Evolutionary conservation across 139 green algal genomes (phyloP), one percentile per base, ranked within the genome.

Genomic region (Micractinium conductrix): DNA sequence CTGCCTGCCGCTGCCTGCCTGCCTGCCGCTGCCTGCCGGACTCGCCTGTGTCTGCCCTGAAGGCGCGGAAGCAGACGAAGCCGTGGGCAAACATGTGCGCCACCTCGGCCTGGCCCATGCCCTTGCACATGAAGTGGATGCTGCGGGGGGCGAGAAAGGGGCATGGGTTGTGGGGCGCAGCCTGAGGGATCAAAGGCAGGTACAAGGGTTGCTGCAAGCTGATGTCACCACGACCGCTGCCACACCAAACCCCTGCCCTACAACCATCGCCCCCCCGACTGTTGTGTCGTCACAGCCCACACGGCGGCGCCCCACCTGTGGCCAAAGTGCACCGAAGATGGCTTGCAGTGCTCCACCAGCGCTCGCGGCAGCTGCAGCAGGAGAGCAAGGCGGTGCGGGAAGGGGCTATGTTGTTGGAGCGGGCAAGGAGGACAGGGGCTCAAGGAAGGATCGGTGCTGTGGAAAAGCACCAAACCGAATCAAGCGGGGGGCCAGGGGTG

Each of bases 61-160:
- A 93, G 43, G 86, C 82, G 0, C 92, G 71, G 44, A 95, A 89
- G 83, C 91, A 94, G 37, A 93, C 79, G 43, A 58, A 83, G 43
- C 78, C 78, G 21, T 74, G 45, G 21, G 69, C 73, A 65, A 95
- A 95, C 33, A 89, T 85, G 24, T 69, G 42, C 0, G 91, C 84
- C 53, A 95, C 89, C 84, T 95, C 72, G 0, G 69, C 48, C 62
- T 86, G 76, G 24, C 26, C 78, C 93, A 96, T 95, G 45, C 87
- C 90, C 37, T 93, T 90, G 74, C 81, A 90, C 62, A 96, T 92
- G 58, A 72, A 85, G 22, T 86, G 83, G 7, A 91, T 89, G 28
- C 75, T 80, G 74, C 48, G 35, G 6, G 45, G 45, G 67, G 37
- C n/a, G n/a, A n/a, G n/a, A n/a, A n/a, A n/a, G n/a, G n/a, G n/a